Evolutionary conservation across 2,329 filamentous ascomycete species (phyloP), one percentile per base, ranked within the genome.

Genomic region (Dactylellina parvicollis): DNA sequence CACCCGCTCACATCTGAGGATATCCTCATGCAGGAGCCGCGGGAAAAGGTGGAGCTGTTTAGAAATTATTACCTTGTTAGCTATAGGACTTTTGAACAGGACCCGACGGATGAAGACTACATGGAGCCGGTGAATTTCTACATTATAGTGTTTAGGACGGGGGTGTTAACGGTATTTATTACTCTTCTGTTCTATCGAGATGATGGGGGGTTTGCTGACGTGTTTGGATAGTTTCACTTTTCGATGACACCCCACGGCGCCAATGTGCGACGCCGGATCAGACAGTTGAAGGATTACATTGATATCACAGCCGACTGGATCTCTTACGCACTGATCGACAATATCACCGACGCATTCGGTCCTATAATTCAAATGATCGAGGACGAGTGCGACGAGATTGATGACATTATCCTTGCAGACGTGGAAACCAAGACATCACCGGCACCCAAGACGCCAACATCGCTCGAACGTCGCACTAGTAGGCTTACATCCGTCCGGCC

Each of bases 1-100:
- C 95, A 99, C 81, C 94, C 94, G 32, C 84, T 99, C 80, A 99
- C 95, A 0, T 91, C 94, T 38, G 95, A 99, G 81, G 95, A 99
- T 83, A 97, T 99, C 77, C 89, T 90, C 72, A 96, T 92, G 0
- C 92, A 97, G 80, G 95, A 99, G 82, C 90, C 93, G 9, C 92
- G 95, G 44, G 95, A 99, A 83, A 99, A 99, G 84, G 96, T 99
- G 64, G 95, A 99, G 81, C 86, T 99, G 22, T 99, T 99, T 83
- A 91, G 92, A 22, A 92, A 92, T 42, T 99, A 99, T 83, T 99
- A 99, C 82, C 98, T 99, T 80, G 92, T 96, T 55, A 96, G 92
- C 80, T 99, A 98, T 86, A 89, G 94, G 59, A 96, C 93, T 1
- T 99, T 98, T 8, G 90, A 94, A 61, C 84, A 92, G 76, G 90